Evolutionary conservation across 2,329 filamentous ascomycete genomes (phyloP), one percentile per base, ranked within the genome.

Genomic region (Blumeria hordei): DNA sequence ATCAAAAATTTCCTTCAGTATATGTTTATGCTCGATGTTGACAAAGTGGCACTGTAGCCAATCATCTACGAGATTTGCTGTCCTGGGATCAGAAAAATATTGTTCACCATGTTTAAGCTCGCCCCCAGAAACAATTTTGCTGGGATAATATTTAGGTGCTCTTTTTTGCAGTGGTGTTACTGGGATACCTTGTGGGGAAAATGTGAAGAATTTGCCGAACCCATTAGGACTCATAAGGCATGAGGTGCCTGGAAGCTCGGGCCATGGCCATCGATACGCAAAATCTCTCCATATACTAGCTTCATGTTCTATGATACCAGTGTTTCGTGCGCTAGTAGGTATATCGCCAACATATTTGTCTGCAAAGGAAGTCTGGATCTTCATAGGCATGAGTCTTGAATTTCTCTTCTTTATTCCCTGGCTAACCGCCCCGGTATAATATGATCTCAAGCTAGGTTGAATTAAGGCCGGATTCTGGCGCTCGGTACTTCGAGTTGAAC

Each of bases 221-320:
- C 49, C 49, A 9, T 52, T 12, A n/a, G 49, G 49, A 33, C n/a
- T 52, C n/a, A 52, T 6, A 36, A 52, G 49, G 14, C 12, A 18
- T 5, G 49, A 36, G 16, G 14, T 16, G 9, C 33, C n/a, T 16
- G 49, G 49, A 18, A n/a, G 33, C 32, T 52, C 33, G n/a, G 49
- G 49, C 49, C 49, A 52, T 36, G 49, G 49, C 32, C 12, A 35
- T 52, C 33, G 49, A 37, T 52, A 52, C 12, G 49, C 49, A 18
- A 52, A 52, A 37, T 52, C 49, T 52, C 49, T 33, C 49, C 49
- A 52, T 52, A 36, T 36, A 52, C 49, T 34, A 16, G 49, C 11
- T 36, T 35, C 32, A 33, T 16, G 33, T 10, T 16, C 21, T 9
- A 35, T n/a, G n/a, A 16, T 18, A 36, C 49, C 49, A 37, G 21